Conservation (phyloP, 2,329 filamentous ascomycete genomes). For the Colletotrichum cereale region DNA sequence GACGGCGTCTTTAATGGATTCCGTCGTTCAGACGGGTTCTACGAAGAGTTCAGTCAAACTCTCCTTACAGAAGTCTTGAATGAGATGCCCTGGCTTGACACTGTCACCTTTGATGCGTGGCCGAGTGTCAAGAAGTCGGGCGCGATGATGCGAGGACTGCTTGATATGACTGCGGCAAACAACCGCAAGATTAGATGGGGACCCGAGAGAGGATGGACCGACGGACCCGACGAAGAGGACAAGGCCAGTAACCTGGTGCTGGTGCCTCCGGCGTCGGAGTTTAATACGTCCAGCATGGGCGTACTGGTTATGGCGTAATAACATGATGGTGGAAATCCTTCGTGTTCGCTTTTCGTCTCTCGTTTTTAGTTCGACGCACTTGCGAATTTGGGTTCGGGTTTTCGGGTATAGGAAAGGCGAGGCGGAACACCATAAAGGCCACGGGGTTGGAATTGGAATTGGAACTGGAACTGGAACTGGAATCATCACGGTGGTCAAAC, state of each 20-base stretch:
- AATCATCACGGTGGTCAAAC: neutral
- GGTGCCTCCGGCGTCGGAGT: slow-evolving; percentile 25
- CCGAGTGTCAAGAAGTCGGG: slow-evolving; percentile 73
- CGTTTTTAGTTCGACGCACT: slow-evolving; percentile 2
- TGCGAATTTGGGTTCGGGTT: slow-evolving; percentile 13
- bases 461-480: neutral
- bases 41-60: slow-evolving; percentile 73
- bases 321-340: neutral
- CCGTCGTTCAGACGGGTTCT: slow-evolving; percentile 74
- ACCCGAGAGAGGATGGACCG: slow-evolving; percentile 74
- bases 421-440: neutral
- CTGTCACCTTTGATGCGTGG: slow-evolving; percentile 78
- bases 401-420: neutral
- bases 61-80: slow-evolving; percentile 69
- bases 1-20: slow-evolving; percentile 77
- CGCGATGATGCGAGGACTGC: slow-evolving; percentile 72
- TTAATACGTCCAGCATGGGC: slow-evolving; percentile 28
- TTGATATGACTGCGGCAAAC: slow-evolving; percentile 63
- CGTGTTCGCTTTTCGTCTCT: neutral
- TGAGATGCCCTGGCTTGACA: slow-evolving; percentile 66
- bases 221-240: slow-evolving; percentile 58
- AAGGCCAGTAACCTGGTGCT: slow-evolving; percentile 29
- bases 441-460: neutral
- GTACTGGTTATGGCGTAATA: slow-evolving; percentile 39
- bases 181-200: slow-evolving; percentile 74